Percentiles rank a stretch among this genome's conserved stretches.
These are phyloP conservation scores for Leccinum longicurvipes DNA, from an alignment of 768 basidiomycete genomes.

Conservation along the genomic window DNA sequence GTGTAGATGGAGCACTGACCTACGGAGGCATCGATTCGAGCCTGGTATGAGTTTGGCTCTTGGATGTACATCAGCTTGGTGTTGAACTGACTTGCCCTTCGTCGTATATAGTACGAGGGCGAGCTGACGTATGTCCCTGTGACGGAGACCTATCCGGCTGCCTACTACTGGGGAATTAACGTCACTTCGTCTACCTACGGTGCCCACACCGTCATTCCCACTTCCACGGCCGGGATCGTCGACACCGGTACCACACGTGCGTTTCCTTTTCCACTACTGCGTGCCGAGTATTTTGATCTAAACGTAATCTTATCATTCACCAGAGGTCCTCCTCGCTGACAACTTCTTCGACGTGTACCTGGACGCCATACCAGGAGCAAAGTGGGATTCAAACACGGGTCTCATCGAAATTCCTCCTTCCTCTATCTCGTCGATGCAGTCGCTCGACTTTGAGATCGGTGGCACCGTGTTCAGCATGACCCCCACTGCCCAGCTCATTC, in stretches of 20 bases:
- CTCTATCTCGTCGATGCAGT: constrained; percentile 7
- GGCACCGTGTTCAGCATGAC: not conserved
- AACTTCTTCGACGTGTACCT: constrained; percentile 9
- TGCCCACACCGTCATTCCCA: constrained; percentile 8
- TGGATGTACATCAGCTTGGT: not conserved
- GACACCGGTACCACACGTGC: not conserved
- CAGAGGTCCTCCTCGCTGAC: constrained; percentile 10
- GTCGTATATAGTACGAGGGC: constrained; percentile 19
- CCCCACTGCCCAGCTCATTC: not conserved
- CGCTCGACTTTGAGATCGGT: constrained; percentile 8
- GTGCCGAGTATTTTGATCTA: not conserved
- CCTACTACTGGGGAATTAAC: constrained; percentile 30
- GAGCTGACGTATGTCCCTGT: constrained; percentile 22
- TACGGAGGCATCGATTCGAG: not conserved
- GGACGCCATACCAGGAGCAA: constrained; percentile 10
- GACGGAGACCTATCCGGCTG: constrained; percentile 26
- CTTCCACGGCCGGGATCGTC: not conserved
- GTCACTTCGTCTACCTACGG: constrained; percentile 19
- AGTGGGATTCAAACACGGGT: not conserved
- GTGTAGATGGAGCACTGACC: not conserved
- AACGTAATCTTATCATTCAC: no score
- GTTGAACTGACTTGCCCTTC: not conserved
- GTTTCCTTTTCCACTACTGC: not conserved
- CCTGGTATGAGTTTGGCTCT: not conserved
- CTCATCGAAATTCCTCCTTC: constrained; percentile 9